Conservation (phyloP, 1,284 basidiomycete genomes). For the Grifola frondosa region DNA sequence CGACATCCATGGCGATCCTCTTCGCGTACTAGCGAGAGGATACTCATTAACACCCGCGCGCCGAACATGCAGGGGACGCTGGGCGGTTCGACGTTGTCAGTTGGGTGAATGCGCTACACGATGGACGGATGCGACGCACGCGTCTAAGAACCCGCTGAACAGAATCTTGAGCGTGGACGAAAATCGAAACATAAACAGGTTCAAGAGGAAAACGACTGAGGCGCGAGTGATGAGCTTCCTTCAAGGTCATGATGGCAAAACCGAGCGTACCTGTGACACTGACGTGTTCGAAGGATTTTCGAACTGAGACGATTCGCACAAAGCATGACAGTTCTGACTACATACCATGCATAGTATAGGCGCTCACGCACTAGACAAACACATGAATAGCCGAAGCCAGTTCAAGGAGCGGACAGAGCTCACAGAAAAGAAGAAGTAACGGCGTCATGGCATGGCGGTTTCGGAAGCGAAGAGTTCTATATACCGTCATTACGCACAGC, state of each 20-base stretch:
- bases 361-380: background rate
- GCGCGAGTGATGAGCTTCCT: background rate
- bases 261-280: background rate
- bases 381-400: background rate
- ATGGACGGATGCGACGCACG: background rate
- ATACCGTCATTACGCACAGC: slow-evolving; percentile 1
- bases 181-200: slow-evolving; percentile 8
- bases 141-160: slow-evolving; percentile 7
- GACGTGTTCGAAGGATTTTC: background rate
- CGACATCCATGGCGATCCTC: no score
- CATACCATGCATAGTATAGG: slow-evolving; percentile 3
- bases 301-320: no score
- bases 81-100: no score
- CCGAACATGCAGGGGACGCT: slow-evolving; percentile 9
- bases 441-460: background rate
- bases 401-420: background rate
- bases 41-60: slow-evolving; percentile 7
- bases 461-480: background rate
- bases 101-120: no score
- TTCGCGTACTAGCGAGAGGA: slow-evolving; percentile 6
- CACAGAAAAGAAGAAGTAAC: background rate
- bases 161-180: background rate
- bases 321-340: no score
- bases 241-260: background rate
- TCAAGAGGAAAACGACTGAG: slow-evolving; percentile 5